A percentile compares a stretch with the other conserved stretches of the same genome.
Evolutionary conservation across 148 eudicot species (phyloP).

Genomic region (Silene uniflora): DNA sequence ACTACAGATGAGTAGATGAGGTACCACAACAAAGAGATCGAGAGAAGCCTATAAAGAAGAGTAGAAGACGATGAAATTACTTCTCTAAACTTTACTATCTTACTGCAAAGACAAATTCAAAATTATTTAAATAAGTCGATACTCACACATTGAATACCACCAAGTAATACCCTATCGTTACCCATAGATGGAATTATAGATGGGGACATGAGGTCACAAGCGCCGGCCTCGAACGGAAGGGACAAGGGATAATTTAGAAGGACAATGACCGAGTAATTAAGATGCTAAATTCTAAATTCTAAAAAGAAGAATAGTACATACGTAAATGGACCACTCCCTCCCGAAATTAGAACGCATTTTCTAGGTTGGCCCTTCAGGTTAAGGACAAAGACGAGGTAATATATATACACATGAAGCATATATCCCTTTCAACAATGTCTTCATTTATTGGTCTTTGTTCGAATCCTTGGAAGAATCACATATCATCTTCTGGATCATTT

Average conservation of each 20-base stretch:
- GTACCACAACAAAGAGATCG: too few relatives aligned
- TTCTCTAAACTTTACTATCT: too few relatives aligned
- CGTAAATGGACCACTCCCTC: conserved; percentile 23
- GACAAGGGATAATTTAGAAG: conserved; percentile 6
- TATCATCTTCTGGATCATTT: conserved; percentile 65
- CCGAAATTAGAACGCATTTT: neutral
- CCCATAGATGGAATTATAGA: neutral
- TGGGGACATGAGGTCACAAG: neutral
- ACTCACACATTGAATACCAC: too few relatives aligned
- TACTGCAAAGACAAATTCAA: too few relatives aligned
- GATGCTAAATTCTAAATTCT: neutral
- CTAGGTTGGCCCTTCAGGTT: conserved; percentile 2
- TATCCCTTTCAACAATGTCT: conserved; percentile 22
- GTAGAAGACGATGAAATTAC: too few relatives aligned
- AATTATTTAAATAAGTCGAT: too few relatives aligned
- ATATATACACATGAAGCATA: conserved; percentile 16
- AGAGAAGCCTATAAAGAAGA: too few relatives aligned
- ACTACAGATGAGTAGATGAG: too few relatives aligned
- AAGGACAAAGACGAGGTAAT: conserved; percentile 1
- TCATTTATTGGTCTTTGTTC: conserved; percentile 29
- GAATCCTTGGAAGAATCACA: conserved; percentile 45
- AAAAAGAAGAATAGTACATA: neutral
- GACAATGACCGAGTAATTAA: conserved; percentile 20
- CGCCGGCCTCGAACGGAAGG: neutral
- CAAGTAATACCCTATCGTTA: too few relatives aligned